Percentiles rank a stretch among this genome's conserved stretches.
Conservation (phyloP, 257 asterid species). For the Thymus quinquecostatus region DNA sequence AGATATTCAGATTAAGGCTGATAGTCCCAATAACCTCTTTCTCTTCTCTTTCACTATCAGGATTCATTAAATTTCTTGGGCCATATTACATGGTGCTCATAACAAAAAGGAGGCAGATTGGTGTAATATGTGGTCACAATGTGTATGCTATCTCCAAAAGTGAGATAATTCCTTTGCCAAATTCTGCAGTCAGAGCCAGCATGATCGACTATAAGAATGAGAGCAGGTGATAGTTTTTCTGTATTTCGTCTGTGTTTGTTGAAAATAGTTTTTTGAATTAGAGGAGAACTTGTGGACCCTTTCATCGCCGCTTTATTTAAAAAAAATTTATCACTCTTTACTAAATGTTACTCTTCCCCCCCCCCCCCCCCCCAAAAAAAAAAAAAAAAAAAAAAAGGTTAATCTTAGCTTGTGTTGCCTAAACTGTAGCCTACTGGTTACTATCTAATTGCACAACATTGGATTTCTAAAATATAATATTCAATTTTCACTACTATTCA, state of each 20-base stretch:
- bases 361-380: too few species aligned
- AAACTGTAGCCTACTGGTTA: constrained; percentile 18
- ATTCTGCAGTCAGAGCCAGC: constrained; percentile 61
- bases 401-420: not conserved
- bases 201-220: constrained; percentile 67
- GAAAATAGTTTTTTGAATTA: constrained; percentile 15
- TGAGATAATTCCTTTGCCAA: constrained; percentile 81
- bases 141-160: constrained; percentile 81
- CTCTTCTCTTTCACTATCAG: constrained; percentile 48
- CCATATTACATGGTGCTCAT: constrained; percentile 94
- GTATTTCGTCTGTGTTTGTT: constrained; percentile 26
- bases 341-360: not conserved
- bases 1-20: constrained; percentile 16
- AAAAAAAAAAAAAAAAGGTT: not conserved
- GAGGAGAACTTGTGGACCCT: constrained; percentile 12
- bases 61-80: constrained; percentile 87
- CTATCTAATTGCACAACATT: not conserved
- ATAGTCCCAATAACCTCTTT: constrained; percentile 19
- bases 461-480: not conserved
- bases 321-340: not conserved
- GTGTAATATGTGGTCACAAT: constrained; percentile 83
- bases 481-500: too few species aligned
- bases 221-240: constrained; percentile 64
- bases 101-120: constrained; percentile 89
- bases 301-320: constrained; percentile 5